These are phyloP conservation scores for Aspergillus sp. DNA, from an alignment of 2,329 filamentous ascomycete species.

Conservation along the genomic window DNA sequence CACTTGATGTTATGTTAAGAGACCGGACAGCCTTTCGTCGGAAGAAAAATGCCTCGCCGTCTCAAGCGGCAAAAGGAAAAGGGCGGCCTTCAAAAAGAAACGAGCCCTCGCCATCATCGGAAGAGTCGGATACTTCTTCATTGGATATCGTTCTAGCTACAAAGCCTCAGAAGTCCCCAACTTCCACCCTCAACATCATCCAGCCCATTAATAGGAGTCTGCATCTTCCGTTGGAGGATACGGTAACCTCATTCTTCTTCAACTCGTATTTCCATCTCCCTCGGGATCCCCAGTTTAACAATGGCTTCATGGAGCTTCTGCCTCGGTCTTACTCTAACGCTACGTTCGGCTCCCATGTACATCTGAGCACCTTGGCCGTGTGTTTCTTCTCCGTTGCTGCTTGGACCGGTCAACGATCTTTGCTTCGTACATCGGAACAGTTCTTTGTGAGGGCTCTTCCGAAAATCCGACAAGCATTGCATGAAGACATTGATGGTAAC, in stretches of 20 bases:
- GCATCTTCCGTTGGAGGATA: constrained; percentile 19
- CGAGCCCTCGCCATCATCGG: not conserved
- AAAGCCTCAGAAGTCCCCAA: not conserved
- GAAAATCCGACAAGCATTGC: constrained; percentile 17
- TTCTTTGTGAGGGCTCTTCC: constrained; percentile 20
- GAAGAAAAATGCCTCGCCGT: constrained; percentile 2
- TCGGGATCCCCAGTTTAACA: constrained; percentile 17
- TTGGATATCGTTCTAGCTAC: not conserved
- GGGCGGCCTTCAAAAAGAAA: not conserved
- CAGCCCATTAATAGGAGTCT: constrained; percentile 9
- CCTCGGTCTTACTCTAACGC: constrained; percentile 17
- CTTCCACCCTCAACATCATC: not conserved
- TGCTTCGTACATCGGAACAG: constrained; percentile 17
- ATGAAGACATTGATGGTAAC: constrained; percentile 11
- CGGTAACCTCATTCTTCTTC: constrained; percentile 22
- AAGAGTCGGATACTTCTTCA: not conserved
- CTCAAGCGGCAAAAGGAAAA: not conserved
- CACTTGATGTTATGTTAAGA: constrained; percentile 23
- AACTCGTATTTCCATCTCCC: constrained; percentile 24
- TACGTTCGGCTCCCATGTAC: constrained; percentile 14
- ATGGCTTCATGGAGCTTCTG: constrained; percentile 24
- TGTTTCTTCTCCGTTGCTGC: constrained; percentile 24
- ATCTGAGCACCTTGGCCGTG: constrained; percentile 19
- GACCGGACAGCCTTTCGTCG: constrained; percentile 17
- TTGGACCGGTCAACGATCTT: constrained; percentile 21